Base-by-base conservation (phyloP, 306 rosid genomes). In the Vigna unguiculata region DNA sequence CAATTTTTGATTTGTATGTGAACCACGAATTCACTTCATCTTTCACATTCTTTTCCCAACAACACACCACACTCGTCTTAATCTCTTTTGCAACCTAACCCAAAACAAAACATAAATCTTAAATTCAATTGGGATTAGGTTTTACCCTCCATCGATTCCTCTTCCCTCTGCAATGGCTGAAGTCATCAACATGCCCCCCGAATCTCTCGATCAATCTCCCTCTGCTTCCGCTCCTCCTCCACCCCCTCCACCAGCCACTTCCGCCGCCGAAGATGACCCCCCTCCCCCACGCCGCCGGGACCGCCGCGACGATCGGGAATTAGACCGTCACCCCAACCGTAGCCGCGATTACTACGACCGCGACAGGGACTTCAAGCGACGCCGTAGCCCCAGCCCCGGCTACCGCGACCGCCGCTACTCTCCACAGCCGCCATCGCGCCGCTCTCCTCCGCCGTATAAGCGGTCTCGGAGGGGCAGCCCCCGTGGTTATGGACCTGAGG, bases 401-500 rank as follows among this genome's bases (percentile, higher is more conserved):
- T 83, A 87, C 68, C 86, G 97, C 38, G 94, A 90, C 74, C 94
- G 98, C 7, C 87, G 97, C 30, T 90, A 91, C 62, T 93, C 97
- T 17, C 97, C 98, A 1, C 75, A 43, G 3, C 78, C 78, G 1
- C 63, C 53, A 7, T 77, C 91, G 3, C 85, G 97, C 13, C 89
- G 98, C 28, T 90, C 97, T 0, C 93, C 98, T 9, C 98, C 91
- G 0, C 90, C 91, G 0, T 91, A 81, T 47, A 93, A 93, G 87
- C 90, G 97, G 43, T 85, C 97, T 0, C 83, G 97, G 80, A 86
- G 96, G 77, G 98, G 92, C 19, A 93, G 98, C 71, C 97, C 98
- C 12, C 87, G 93, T 48, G 91, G 89, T 28, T 86, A 87, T 79
- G 93, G 96, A 53, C 88, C 88, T 3, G 92, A 86, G 6, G 97